Evolutionary conservation across 23 red algal species (phyloP).

Genomic region (Cyanidiococcus yangmingshanensis): DNA sequence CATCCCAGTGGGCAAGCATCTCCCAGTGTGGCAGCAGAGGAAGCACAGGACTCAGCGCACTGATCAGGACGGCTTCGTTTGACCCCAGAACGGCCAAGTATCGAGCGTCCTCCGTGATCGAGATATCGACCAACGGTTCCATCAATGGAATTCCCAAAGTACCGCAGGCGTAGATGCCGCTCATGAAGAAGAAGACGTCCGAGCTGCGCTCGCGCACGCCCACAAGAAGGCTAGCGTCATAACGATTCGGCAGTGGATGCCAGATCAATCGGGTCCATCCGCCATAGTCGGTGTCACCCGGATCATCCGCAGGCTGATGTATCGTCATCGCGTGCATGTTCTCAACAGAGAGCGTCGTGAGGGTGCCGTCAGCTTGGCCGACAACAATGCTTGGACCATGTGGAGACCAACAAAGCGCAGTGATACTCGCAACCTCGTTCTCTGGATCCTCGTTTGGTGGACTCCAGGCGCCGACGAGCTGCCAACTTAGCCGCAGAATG

Average conservation of each 20-base stretch:
- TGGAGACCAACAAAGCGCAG: not conserved
- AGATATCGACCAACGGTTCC: not conserved
- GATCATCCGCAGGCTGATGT: not conserved
- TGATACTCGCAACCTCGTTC: not conserved
- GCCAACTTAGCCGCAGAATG: not conserved
- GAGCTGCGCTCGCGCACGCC: not conserved
- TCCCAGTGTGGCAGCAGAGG: not conserved
- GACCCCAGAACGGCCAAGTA: not conserved
- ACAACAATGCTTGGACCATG: not conserved
- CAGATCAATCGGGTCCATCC: not conserved
- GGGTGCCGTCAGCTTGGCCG: not conserved
- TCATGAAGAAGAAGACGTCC: not conserved
- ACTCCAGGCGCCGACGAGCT: slow-evolving; percentile 5
- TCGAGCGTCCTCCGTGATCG: not conserved
- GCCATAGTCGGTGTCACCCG: not conserved
- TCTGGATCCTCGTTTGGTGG: not conserved
- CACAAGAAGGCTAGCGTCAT: not conserved
- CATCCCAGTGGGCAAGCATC: not conserved
- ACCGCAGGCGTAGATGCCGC: not conserved
- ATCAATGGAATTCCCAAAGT: not conserved
- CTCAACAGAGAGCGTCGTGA: not conserved
- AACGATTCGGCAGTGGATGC: not conserved
- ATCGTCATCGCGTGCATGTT: not conserved
- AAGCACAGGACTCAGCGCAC: not conserved
- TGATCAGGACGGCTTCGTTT: not conserved